Evolutionary conservation across 257 asterid genomes (phyloP).

Genomic region (Echites panduratus): DNA sequence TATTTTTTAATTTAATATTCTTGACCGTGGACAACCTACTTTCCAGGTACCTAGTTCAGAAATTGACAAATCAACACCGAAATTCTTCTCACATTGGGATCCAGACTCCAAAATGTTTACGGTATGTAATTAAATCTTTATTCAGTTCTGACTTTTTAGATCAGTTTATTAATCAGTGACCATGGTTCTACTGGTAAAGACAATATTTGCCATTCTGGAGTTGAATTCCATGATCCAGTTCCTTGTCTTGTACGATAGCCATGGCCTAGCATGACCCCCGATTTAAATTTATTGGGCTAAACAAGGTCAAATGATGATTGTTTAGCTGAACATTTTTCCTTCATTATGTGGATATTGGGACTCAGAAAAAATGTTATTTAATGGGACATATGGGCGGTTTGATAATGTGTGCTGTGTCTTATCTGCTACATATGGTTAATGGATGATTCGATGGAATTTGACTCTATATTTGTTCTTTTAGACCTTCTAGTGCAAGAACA

Average conservation of each 20-base stretch:
- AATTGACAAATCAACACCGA: slow-evolving; percentile 94
- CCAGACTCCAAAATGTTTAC: slow-evolving; percentile 98
- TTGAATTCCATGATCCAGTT: neutral
- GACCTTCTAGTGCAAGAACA: neutral
- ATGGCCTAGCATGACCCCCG: neutral
- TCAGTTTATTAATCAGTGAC: neutral
- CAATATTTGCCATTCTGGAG: neutral
- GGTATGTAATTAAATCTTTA: slow-evolving; percentile 30
- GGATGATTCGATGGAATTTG: neutral
- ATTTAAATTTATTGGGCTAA: no score
- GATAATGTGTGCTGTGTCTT: neutral
- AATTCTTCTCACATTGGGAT: slow-evolving; percentile 98
- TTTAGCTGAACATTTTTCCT: neutral
- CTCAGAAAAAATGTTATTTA: neutral
- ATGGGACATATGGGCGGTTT: neutral
- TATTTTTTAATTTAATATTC: neutral
- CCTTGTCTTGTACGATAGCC: neutral
- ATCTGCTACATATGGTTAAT: neutral
- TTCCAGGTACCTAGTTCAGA: slow-evolving; percentile 88
- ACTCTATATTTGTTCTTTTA: neutral
- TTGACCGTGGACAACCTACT: neutral
- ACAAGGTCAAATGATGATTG: neutral
- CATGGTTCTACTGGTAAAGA: neutral
- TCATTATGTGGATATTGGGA: neutral
- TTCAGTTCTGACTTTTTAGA: neutral